These are phyloP conservation scores for Rhizopogon roseolus DNA, from an alignment of 768 basidiomycete genomes.

Conservation along the genomic window DNA sequence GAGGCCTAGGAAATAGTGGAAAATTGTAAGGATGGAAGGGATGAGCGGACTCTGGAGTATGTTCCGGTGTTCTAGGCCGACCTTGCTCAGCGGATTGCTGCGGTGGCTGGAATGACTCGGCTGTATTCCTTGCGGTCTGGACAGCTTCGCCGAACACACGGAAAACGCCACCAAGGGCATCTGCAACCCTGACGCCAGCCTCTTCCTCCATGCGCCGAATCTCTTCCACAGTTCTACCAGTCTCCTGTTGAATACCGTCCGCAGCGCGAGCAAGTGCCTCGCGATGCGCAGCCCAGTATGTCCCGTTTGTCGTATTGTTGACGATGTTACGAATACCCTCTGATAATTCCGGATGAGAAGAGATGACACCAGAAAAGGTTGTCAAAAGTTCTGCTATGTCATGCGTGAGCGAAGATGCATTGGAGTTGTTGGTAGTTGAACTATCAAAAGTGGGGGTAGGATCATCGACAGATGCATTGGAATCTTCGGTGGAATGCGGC, in stretches of 20 bases:
- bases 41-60: not conserved
- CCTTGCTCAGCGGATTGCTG: not conserved
- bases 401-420: constrained; percentile 46
- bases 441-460: constrained; percentile 44
- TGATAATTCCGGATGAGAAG: constrained; percentile 67
- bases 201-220: constrained; percentile 56
- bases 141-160: constrained; percentile 41
- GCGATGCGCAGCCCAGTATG: constrained; percentile 67
- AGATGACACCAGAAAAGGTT: constrained; percentile 49
- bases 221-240: constrained; percentile 37
- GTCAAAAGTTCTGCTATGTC: constrained; percentile 63
- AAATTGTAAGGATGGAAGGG: constrained; percentile 3
- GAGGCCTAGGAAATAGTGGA: constrained; percentile 7
- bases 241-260: constrained; percentile 40
- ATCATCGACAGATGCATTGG: constrained; percentile 28
- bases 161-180: constrained; percentile 57
- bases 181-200: constrained; percentile 58
- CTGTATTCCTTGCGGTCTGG: constrained; percentile 12
- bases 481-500: constrained; percentile 6
- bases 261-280: constrained; percentile 55
- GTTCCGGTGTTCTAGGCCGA: not conserved
- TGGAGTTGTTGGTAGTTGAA: constrained; percentile 14
- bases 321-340: constrained; percentile 63
- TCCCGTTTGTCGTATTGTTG: constrained; percentile 55
- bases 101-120: not conserved